phyloP scores from a whole-genome alignment of 306 rosid genomes.

The Citrullus colocynthis region DNA sequence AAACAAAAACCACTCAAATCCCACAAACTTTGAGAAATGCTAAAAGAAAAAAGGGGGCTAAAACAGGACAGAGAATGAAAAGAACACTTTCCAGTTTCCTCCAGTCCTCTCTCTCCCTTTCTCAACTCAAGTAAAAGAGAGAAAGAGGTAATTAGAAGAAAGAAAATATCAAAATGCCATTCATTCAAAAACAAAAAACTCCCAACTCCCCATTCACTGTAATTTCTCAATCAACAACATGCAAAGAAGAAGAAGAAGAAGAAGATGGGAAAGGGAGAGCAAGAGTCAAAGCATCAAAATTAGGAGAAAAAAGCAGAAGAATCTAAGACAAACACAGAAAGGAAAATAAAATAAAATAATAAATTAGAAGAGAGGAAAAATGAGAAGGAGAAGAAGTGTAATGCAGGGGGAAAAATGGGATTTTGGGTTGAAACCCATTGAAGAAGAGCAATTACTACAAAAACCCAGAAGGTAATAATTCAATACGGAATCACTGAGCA shows the following conservation, averaged over 20 bases:
- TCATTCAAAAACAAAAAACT: not conserved
- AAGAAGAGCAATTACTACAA: conserved; percentile 1
- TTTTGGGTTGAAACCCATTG: not conserved
- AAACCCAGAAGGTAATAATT: conserved; percentile 4
- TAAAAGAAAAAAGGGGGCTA: not conserved
- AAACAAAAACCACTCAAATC: not conserved
- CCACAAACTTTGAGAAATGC: conserved; percentile 7
- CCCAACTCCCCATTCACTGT: not conserved
- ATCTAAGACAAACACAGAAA: not conserved
- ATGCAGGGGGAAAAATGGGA: not conserved
- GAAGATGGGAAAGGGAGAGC: not conserved
- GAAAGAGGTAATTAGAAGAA: not conserved
- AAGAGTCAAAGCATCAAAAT: not conserved
- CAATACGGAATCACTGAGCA: conserved; percentile 7
- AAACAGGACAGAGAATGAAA: not conserved
- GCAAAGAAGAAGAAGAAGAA: not conserved
- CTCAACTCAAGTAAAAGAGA: not conserved
- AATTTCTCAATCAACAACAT: not conserved
- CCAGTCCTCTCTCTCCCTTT: not conserved
- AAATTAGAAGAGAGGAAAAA: not conserved
- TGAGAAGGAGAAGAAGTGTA: not conserved
- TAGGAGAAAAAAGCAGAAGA: not conserved
- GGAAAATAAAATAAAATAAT: not conserved
- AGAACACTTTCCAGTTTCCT: not conserved
- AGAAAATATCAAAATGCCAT: not conserved